A percentile compares a stretch with the other conserved stretches of the same genome.
Conservation (phyloP, 2,329 filamentous ascomycete species). For the Alternaria novae-zelandiae region DNA sequence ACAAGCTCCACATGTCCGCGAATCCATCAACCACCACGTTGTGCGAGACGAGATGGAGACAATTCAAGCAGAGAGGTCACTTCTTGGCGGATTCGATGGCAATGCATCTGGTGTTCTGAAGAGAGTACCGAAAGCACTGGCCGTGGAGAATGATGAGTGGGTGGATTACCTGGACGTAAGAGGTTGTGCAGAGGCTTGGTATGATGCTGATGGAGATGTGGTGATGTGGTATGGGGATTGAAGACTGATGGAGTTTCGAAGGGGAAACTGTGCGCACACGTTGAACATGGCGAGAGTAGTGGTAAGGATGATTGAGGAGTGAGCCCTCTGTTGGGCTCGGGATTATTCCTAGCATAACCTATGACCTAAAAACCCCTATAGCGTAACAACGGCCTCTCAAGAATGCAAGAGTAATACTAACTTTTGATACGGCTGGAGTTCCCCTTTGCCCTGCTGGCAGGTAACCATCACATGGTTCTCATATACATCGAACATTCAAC, state of each 20-base stretch:
- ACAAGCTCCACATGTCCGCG: neutral
- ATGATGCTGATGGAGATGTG: constrained; percentile 38
- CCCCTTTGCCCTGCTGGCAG: neutral
- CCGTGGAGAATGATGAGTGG: constrained; percentile 37
- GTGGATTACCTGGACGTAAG: constrained; percentile 36
- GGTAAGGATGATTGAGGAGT: neutral
- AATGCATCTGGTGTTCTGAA: constrained; percentile 19
- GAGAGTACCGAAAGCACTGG: constrained; percentile 29
- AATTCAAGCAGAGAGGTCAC: constrained; percentile 1
- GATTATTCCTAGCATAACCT: neutral
- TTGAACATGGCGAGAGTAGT: neutral
- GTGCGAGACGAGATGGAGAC: neutral
- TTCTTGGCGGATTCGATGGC: constrained; percentile 30
- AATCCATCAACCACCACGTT: neutral
- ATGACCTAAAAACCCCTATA: neutral
- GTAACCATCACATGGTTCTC: neutral
- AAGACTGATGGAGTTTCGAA: neutral
- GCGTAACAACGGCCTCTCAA: neutral
- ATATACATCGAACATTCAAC: neutral
- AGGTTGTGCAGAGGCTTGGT: constrained; percentile 37
- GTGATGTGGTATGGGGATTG: constrained; percentile 15
- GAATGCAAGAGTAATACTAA: neutral
- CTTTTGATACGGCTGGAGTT: neutral
- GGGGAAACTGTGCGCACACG: neutral
- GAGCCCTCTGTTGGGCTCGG: neutral